These are phyloP conservation scores for Balansia obtecta DNA, from an alignment of 2,329 filamentous ascomycete species.

Conservation along the genomic window DNA sequence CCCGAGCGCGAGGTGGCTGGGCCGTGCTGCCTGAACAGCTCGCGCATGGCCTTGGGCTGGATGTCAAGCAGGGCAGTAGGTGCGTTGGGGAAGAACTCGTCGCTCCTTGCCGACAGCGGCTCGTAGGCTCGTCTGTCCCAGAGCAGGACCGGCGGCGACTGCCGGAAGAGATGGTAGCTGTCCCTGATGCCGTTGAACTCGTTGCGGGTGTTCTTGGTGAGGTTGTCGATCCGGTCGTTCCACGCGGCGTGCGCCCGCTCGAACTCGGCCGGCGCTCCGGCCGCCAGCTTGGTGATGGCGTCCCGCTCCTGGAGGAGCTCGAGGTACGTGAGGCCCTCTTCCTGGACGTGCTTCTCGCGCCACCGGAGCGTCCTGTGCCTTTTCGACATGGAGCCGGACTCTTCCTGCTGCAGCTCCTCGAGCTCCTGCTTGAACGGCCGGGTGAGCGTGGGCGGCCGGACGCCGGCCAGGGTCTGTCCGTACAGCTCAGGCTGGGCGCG, in stretches of 20 bases:
- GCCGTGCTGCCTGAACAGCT: conserved; percentile 34
- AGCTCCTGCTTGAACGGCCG: conserved; percentile 32
- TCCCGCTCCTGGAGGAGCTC: conserved; percentile 23
- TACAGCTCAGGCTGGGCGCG: conserved; percentile 12
- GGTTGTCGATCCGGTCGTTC: conserved; percentile 19
- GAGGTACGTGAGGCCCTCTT: conserved; percentile 14
- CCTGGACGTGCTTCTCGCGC: conserved; percentile 14
- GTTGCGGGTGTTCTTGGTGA: conserved; percentile 20
- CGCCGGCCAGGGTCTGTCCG: conserved; percentile 18
- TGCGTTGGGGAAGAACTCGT: conserved; percentile 57
- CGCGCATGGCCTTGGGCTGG: conserved; percentile 43
- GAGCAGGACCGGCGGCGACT: conserved; percentile 38
- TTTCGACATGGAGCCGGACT: conserved; percentile 8
- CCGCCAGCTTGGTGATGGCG: conserved; percentile 11
- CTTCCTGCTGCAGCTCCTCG: conserved; percentile 22
- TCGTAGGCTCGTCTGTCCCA: conserved; percentile 65
- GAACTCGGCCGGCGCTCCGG: conserved; percentile 13
- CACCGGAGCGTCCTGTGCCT: conserved; percentile 18
- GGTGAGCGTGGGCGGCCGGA: conserved; percentile 15
- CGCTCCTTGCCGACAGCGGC: conserved; percentile 42
- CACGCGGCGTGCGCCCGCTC: conserved; percentile 20
- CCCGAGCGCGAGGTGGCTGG: conserved; percentile 26
- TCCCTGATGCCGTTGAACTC: conserved; percentile 34
- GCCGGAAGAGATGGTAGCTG: conserved; percentile 38
- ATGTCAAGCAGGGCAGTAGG: conserved; percentile 52